A percentile compares a stretch with the other conserved stretches of the same genome.
phyloP scores from a whole-genome alignment of 2,329 filamentous ascomycete species.

The Arachnomyces sp. region DNA sequence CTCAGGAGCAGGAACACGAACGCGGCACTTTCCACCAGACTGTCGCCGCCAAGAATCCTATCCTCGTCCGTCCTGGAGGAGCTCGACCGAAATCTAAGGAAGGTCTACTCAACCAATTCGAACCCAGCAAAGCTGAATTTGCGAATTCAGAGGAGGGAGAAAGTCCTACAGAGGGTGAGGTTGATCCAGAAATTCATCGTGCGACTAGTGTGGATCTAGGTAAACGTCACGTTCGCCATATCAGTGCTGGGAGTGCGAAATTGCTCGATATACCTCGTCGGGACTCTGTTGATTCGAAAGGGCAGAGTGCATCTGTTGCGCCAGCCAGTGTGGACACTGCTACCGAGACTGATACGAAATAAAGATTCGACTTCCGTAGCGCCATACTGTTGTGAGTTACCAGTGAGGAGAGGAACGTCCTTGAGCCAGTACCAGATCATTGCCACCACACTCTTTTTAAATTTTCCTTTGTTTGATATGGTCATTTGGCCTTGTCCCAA shows the following conservation, averaged over 20 bases:
- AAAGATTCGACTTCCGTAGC: no score
- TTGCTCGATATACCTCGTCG: slow-evolving; percentile 59
- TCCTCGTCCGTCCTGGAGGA: slow-evolving; percentile 51
- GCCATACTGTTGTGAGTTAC: no score
- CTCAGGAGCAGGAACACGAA: slow-evolving; percentile 10
- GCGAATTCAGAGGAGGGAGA: slow-evolving; percentile 27
- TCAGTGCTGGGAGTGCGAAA: slow-evolving; percentile 70
- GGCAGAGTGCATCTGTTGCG: slow-evolving; percentile 3
- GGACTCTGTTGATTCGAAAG: slow-evolving; percentile 44
- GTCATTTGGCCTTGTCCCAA: no score
- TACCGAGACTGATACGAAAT: no score
- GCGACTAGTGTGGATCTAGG: slow-evolving; percentile 64
- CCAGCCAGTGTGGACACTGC: no score
- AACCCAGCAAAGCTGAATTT: slow-evolving; percentile 26
- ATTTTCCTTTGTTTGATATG: no score
- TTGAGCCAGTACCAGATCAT: no score
- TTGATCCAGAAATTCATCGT: slow-evolving; percentile 43
- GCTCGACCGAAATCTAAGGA: slow-evolving; percentile 54
- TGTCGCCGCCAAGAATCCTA: slow-evolving; percentile 47
- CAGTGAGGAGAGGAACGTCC: no score
- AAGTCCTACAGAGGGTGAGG: slow-evolving; percentile 22
- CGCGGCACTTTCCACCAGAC: slow-evolving; percentile 43
- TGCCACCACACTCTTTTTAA: no score
- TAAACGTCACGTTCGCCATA: slow-evolving; percentile 57
- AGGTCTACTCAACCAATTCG: slow-evolving; percentile 48